These are phyloP conservation scores for Phoma sp. DNA, from an alignment of 2,329 filamentous ascomycete species.

Conservation along the genomic window DNA sequence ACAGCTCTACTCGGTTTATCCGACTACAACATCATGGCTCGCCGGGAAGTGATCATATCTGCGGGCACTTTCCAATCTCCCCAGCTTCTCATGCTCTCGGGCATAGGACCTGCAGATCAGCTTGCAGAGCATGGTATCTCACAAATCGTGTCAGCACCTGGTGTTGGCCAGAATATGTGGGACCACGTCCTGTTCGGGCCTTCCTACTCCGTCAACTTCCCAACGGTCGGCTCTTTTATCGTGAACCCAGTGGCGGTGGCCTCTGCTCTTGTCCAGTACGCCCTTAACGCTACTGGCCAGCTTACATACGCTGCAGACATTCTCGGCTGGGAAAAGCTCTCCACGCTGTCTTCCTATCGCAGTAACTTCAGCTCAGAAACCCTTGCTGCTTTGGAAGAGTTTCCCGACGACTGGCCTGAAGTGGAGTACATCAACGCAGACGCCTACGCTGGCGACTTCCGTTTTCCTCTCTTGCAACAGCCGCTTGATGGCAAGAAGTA, in stretches of 20 bases:
- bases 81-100: conserved; percentile 48
- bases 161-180: conserved; percentile 37
- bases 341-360: background rate
- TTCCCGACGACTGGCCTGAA: conserved; percentile 34
- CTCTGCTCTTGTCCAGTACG: conserved; percentile 18
- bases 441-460: conserved; percentile 25
- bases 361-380: conserved; percentile 18
- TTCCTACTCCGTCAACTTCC: conserved; percentile 25
- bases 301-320: conserved; percentile 32
- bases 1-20: conserved; percentile 1
- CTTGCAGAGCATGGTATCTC: conserved; percentile 27
- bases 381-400: conserved; percentile 11
- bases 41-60: conserved; percentile 53
- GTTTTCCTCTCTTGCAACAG: conserved; percentile 23
- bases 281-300: conserved; percentile 14
- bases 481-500: conserved; percentile 40
- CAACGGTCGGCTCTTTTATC: conserved; percentile 13
- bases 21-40: conserved; percentile 25
- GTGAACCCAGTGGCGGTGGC: conserved; percentile 12
- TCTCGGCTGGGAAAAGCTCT: conserved; percentile 35
- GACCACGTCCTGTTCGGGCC: conserved; percentile 32
- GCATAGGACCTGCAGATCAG: conserved; percentile 37
- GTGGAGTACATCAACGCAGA: conserved; percentile 28
- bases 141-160: conserved; percentile 26
- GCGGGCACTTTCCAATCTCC: conserved; percentile 54